phyloP scores from a whole-genome alignment of 768 basidiomycete species.

The Cyclocybe cylindracea region DNA sequence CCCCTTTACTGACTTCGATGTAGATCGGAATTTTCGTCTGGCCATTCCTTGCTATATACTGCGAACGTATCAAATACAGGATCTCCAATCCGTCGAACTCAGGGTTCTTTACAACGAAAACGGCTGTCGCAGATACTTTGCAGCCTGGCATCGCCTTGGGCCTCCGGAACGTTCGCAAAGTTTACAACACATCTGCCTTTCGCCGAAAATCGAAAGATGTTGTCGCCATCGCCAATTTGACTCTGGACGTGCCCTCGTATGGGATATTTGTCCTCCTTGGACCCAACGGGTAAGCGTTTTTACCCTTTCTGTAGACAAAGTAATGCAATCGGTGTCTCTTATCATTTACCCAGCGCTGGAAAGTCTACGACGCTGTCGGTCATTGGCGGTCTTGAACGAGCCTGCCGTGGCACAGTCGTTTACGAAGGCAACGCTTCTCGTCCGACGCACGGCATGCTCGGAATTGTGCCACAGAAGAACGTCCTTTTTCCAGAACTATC shows the following conservation, averaged over 20 bases:
- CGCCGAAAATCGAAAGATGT: constrained; percentile 44
- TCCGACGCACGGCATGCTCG: constrained; percentile 66
- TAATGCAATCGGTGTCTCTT: not conserved
- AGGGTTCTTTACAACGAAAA: not conserved
- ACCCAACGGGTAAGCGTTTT: constrained; percentile 55
- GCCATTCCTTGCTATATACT: constrained; percentile 64
- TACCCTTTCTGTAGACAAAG: not conserved
- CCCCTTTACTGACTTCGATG: not conserved
- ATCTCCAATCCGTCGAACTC: constrained; percentile 37
- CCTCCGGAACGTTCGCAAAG: constrained; percentile 59
- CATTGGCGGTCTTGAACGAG: constrained; percentile 60
- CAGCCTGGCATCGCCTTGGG: constrained; percentile 58
- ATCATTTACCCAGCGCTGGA: constrained; percentile 52
- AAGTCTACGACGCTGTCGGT: constrained; percentile 75
- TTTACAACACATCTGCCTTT: constrained; percentile 53
- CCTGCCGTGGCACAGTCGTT: constrained; percentile 59
- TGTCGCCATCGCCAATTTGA: constrained; percentile 66
- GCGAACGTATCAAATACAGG: constrained; percentile 68
- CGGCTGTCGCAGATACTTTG: constrained; percentile 16
- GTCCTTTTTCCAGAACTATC: constrained; percentile 78
- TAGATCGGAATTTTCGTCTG: constrained; percentile 75
- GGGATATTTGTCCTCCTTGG: constrained; percentile 79
- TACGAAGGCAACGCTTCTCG: constrained; percentile 53
- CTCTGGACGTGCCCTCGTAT: constrained; percentile 65
- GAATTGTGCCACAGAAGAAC: constrained; percentile 83